Conservation (phyloP, 768 basidiomycete genomes). For the Amanita polypyramis region DNA sequence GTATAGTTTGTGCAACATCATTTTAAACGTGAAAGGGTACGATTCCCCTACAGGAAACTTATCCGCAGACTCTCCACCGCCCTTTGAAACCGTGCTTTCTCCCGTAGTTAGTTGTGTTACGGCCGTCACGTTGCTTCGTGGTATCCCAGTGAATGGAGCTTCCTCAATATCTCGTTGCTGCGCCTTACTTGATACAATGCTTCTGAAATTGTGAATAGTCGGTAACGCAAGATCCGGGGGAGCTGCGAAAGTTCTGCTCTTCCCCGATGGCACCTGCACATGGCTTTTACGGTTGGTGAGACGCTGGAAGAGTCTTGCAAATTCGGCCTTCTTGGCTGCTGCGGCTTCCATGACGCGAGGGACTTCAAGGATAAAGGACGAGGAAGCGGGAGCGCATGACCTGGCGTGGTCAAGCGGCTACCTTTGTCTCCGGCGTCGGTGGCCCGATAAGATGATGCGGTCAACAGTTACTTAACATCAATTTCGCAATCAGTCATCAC, state of each 20-base stretch:
- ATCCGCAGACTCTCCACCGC: slow-evolving; percentile 7
- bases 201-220: slow-evolving; percentile 22
- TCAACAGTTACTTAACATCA: not conserved
- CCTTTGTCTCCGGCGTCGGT: not conserved
- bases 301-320: slow-evolving; percentile 41
- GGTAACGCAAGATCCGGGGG: slow-evolving; percentile 27
- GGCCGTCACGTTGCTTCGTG: not conserved
- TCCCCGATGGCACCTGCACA: slow-evolving; percentile 13
- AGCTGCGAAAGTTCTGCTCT: slow-evolving; percentile 12
- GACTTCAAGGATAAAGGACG: not conserved
- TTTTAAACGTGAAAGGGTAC: slow-evolving; percentile 54
- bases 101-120: not conserved
- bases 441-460: not conserved
- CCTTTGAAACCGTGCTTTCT: not conserved
- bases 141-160: not conserved
- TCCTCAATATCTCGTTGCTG: not conserved
- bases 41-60: slow-evolving; percentile 35
- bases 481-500: not conserved
- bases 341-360: slow-evolving; percentile 8
- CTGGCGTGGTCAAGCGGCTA: not conserved
- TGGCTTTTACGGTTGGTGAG: slow-evolving; percentile 30
- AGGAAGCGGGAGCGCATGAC: not conserved
- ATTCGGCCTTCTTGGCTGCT: slow-evolving; percentile 33
- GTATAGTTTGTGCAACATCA: slow-evolving; percentile 61
- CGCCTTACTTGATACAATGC: slow-evolving; percentile 12